phyloP scores from a whole-genome alignment of 495 filamentous ascomycete genomes.

The Neurospora pannonica region DNA sequence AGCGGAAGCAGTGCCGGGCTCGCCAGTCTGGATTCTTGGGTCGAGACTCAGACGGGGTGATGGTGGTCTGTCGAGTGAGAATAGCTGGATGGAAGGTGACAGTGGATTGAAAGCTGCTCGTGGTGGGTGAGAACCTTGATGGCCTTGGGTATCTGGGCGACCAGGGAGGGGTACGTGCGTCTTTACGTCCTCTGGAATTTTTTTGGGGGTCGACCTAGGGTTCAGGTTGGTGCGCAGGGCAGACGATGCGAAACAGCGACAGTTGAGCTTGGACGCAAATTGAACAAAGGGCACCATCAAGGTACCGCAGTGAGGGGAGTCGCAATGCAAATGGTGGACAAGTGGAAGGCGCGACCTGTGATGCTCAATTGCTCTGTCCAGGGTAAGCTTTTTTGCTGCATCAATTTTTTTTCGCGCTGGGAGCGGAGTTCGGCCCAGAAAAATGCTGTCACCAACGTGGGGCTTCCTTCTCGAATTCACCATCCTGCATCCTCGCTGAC shows the following conservation, averaged over 20 bases:
- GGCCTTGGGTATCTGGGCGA: neutral
- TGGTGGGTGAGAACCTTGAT: slow-evolving; percentile 17
- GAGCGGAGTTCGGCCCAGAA: neutral
- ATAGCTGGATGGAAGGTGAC: neutral
- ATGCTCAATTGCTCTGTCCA: neutral
- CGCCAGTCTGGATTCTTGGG: neutral
- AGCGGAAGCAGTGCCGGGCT: neutral
- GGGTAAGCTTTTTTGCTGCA: neutral
- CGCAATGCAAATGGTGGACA: neutral
- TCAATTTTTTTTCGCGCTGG: slow-evolving; percentile 1
- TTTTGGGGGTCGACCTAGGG: neutral
- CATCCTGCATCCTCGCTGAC: neutral
- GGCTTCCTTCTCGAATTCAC: neutral
- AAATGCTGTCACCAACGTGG: neutral
- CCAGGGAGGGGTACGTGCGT: neutral
- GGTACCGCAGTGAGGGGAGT: neutral
- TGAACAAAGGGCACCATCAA: neutral
- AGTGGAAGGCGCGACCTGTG: neutral
- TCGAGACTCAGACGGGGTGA: neutral
- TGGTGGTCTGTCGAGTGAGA: neutral
- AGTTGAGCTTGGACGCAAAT: neutral
- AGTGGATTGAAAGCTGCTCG: slow-evolving; percentile 1
- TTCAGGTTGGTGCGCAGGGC: neutral
- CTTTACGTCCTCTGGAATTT: neutral
- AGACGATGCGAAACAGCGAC: neutral